phyloP scores from a whole-genome alignment of 768 basidiomycete species.

The Russula lepida region DNA sequence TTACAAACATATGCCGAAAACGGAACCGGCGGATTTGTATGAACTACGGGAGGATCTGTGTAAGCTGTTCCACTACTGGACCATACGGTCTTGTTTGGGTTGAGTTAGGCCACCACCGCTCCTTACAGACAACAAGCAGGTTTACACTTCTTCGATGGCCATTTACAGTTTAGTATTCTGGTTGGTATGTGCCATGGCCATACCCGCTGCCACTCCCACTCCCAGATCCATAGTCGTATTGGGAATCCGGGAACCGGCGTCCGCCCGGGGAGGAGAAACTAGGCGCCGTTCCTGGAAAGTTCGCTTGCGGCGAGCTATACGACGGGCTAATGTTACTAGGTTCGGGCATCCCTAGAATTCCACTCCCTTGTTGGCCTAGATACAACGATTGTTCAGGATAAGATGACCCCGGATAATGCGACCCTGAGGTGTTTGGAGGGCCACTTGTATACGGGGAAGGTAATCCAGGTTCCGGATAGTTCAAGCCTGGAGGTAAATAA shows the following conservation, averaged over 20 bases:
- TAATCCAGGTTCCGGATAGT: background rate
- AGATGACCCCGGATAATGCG: background rate
- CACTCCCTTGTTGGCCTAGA: constrained; percentile 11
- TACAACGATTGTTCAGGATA: constrained; percentile 16
- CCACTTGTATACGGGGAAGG: background rate
- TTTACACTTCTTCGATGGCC: background rate
- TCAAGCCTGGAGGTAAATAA: background rate
- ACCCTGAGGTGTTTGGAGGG: background rate
- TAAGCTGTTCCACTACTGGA: too few relatives aligned
- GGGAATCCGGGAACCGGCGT: constrained; percentile 17
- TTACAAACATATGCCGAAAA: too few relatives aligned
- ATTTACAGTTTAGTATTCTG: constrained; percentile 6
- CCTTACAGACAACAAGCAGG: background rate
- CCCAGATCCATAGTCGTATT: constrained; percentile 12
- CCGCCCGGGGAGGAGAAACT: background rate
- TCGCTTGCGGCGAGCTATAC: constrained; percentile 11
- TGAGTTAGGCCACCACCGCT: too few relatives aligned
- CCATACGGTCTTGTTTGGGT: too few relatives aligned
- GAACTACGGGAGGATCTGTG: too few relatives aligned
- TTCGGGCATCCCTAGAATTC: background rate
- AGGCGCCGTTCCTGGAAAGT: background rate
- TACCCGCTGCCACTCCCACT: background rate
- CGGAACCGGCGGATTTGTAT: too few relatives aligned
- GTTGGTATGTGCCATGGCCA: constrained; percentile 9
- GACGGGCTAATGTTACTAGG: constrained; percentile 5